These are phyloP conservation scores for Lachnellula occidentalis DNA, from an alignment of 2,329 filamentous ascomycete genomes.

Conservation along the genomic window DNA sequence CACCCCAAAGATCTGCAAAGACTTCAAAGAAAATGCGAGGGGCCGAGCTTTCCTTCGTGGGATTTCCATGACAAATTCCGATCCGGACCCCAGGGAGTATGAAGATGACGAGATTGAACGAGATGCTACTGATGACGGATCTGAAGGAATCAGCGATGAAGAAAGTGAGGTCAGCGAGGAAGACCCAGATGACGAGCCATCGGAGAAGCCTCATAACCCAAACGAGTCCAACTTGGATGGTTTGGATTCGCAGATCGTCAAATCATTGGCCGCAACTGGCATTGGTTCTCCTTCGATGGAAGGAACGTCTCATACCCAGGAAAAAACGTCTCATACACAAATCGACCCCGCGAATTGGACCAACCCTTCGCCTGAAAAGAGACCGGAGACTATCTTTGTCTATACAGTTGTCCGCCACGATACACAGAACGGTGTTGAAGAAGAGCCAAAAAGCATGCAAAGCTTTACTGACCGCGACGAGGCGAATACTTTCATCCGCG, in stretches of 20 bases:
- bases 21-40: neutral
- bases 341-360: neutral
- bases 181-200: no score
- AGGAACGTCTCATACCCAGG: neutral
- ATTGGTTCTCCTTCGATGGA: neutral
- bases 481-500: neutral
- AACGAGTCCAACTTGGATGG: no score
- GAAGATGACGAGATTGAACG: neutral
- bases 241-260: no score
- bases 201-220: no score
- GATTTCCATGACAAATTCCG: no score
- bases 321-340: no score
- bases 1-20: neutral
- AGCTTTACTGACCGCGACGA: neutral
- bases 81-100: neutral
- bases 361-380: neutral
- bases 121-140: neutral
- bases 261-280: neutral
- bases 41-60: neutral
- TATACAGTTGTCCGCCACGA: neutral
- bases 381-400: neutral
- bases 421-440: neutral
- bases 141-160: neutral
- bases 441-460: neutral
- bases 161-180: no score